These are phyloP conservation scores for Serendipita sp. DNA, from an alignment of 1,284 basidiomycete species.

Conservation along the genomic window DNA sequence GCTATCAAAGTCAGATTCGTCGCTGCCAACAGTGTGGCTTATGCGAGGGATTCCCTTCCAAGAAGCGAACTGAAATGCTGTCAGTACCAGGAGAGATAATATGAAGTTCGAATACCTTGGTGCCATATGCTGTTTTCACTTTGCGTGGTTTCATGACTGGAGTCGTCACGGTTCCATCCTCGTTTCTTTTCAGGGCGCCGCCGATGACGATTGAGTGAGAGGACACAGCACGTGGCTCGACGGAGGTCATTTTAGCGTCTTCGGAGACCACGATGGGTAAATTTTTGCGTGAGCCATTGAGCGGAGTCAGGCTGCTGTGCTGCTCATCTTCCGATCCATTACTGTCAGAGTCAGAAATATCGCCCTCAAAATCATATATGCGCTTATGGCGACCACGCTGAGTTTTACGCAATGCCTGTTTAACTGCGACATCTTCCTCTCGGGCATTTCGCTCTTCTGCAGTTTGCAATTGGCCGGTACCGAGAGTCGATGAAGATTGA, in stretches of 20 bases:
- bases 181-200: constrained; percentile 41
- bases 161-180: constrained; percentile 37
- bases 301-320: constrained; percentile 15
- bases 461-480: constrained; percentile 48
- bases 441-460: constrained; percentile 44
- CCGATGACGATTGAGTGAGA: constrained; percentile 21
- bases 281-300: background rate
- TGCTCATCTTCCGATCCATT: constrained; percentile 24
- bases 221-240: background rate
- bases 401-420: constrained; percentile 20
- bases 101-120: constrained; percentile 1
- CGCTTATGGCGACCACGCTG: background rate
- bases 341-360: background rate
- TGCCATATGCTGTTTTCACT: constrained; percentile 16
- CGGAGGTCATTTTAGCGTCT: background rate
- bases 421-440: constrained; percentile 44
- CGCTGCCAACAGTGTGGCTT: constrained; percentile 2
- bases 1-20: constrained; percentile 47
- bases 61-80: background rate
- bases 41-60: constrained; percentile 8
- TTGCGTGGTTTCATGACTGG: constrained; percentile 34
- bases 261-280: background rate
- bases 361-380: constrained; percentile 6
- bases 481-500: constrained; percentile 65
- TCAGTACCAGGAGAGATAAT: background rate